These are phyloP conservation scores for Amyloporia xantha DNA, from an alignment of 768 basidiomycete genomes.

Conservation along the genomic window DNA sequence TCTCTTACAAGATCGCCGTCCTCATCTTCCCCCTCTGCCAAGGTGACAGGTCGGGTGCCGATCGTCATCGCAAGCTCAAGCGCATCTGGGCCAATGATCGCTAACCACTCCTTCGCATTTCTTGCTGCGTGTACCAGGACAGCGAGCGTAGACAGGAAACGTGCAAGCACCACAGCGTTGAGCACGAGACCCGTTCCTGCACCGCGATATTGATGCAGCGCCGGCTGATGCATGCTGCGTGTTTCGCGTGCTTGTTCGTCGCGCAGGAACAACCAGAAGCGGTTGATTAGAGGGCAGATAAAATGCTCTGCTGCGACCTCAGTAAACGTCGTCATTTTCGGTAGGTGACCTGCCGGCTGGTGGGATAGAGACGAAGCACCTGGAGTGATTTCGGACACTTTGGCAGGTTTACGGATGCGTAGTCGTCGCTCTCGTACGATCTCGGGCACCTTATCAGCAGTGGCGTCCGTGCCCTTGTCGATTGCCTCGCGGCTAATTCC, in stretches of 20 bases:
- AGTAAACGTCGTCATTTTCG: conserved; percentile 38
- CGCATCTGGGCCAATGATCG: conserved; percentile 73
- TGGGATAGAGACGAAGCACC: conserved; percentile 9
- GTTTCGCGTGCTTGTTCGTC: conserved; percentile 76
- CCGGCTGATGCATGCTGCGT: conserved; percentile 51
- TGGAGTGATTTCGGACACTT: conserved; percentile 37
- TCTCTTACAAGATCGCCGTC: conserved; percentile 12
- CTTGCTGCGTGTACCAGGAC: conserved; percentile 79
- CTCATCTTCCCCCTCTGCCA: conserved; percentile 28
- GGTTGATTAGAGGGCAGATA: conserved; percentile 82
- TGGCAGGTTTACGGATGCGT: conserved; percentile 46
- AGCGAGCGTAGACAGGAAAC: conserved; percentile 68
- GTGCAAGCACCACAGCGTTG: conserved; percentile 67
- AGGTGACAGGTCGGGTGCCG: conserved; percentile 58
- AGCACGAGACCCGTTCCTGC: conserved; percentile 81
- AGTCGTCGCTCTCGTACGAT: conserved; percentile 71
- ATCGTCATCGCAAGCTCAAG: conserved; percentile 80
- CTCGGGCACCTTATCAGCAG: conserved; percentile 49
- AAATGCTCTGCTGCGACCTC: conserved; percentile 83
- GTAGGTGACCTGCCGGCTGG: conserved; percentile 2
- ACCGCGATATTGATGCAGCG: conserved; percentile 54
- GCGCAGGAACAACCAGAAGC: conserved; percentile 92
- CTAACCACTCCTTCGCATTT: conserved; percentile 75
- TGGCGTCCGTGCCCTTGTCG: conserved; percentile 48
- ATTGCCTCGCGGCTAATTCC: conserved; percentile 59